These are phyloP conservation scores for Saccharomycopsis selenospora DNA, from an alignment of 805 yeast species.

Conservation along the genomic window DNA sequence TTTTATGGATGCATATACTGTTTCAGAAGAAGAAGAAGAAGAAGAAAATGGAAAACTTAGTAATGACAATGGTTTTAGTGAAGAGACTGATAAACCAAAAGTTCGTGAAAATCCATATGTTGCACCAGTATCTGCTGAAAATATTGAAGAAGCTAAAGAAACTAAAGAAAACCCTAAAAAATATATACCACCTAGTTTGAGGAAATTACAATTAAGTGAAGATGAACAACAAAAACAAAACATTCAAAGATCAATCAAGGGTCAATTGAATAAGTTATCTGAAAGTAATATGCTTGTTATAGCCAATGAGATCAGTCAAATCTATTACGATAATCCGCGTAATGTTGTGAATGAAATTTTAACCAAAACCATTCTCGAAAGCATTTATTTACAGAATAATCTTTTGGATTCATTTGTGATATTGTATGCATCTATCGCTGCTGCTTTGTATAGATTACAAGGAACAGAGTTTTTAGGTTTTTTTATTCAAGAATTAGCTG, in stretches of 20 bases:
- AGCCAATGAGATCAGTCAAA: conserved; percentile 55
- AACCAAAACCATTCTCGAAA: conserved; percentile 54
- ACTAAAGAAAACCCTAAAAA: conserved; percentile 27
- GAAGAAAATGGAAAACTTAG: conserved; percentile 39
- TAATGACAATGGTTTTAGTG: conserved; percentile 32
- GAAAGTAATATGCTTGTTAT: conserved; percentile 75
- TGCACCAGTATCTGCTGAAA: conserved; percentile 21
- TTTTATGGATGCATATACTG: conserved; percentile 13
- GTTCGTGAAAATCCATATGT: conserved; percentile 65
- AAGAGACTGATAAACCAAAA: conserved; percentile 23
- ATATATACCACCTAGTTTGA: conserved; percentile 84
- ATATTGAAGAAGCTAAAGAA: conserved; percentile 5
- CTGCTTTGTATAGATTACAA: conserved; percentile 66
- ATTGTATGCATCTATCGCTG: conserved; percentile 69
- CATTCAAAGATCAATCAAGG: conserved; percentile 61
- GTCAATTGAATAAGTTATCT: conserved; percentile 80
- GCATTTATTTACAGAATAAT: conserved; percentile 51
- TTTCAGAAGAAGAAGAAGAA: conserved; percentile 33
- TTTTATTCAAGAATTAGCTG: conserved; percentile 75
- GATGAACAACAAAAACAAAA: conserved; percentile 39
- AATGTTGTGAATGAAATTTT: conserved; percentile 70
- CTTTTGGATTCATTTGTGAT: conserved; percentile 73
- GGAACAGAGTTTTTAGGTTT: conserved; percentile 90
- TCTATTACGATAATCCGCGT: conserved; percentile 64
- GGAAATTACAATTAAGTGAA: conserved; percentile 40